These are phyloP conservation scores for Phialophora expanda DNA, from an alignment of 2,329 filamentous ascomycete genomes.

Conservation along the genomic window DNA sequence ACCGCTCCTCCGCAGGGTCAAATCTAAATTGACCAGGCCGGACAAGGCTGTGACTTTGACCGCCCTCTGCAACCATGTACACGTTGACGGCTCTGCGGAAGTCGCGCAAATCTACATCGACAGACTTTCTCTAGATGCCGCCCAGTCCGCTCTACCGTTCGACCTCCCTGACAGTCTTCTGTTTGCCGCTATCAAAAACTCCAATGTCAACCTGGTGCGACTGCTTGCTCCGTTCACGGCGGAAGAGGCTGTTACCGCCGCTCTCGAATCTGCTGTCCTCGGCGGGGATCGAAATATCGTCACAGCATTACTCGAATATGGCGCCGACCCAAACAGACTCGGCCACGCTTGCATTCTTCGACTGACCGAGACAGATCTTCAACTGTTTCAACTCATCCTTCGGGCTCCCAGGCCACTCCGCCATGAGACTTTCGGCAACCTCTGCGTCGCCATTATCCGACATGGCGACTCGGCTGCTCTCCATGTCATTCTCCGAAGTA, in stretches of 20 bases:
- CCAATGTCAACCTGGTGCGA: conserved; percentile 18
- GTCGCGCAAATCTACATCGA: conserved; percentile 25
- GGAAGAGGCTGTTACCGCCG: conserved; percentile 10
- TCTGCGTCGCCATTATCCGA: conserved; percentile 8
- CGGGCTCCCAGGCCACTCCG: conserved; percentile 14
- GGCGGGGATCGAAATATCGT: conserved; percentile 2
- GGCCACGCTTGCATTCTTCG: neutral
- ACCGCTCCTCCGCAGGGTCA: conserved; percentile 20
- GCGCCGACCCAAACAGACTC: conserved; percentile 14
- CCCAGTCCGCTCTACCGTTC: conserved; percentile 7
- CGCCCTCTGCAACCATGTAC: conserved; percentile 20
- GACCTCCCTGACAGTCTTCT: conserved; percentile 11
- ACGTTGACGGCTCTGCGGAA: conserved; percentile 18
- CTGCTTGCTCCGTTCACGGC: conserved; percentile 18
- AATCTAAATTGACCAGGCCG: conserved; percentile 17
- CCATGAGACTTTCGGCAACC: conserved; percentile 13
- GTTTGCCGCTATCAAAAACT: conserved; percentile 9
- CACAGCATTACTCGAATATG: conserved; percentile 16
- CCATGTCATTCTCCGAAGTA: conserved; percentile 10
- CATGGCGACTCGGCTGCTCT: conserved; percentile 8
- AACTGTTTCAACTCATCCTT: conserved; percentile 20
- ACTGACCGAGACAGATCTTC: conserved; percentile 5
- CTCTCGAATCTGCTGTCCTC: conserved; percentile 10
- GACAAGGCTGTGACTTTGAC: conserved; percentile 19
- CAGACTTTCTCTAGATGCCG: conserved; percentile 13